Base-by-base conservation (phyloP, 163 green algal genomes). In the Coccomyxa subellipsoidea region DNA sequence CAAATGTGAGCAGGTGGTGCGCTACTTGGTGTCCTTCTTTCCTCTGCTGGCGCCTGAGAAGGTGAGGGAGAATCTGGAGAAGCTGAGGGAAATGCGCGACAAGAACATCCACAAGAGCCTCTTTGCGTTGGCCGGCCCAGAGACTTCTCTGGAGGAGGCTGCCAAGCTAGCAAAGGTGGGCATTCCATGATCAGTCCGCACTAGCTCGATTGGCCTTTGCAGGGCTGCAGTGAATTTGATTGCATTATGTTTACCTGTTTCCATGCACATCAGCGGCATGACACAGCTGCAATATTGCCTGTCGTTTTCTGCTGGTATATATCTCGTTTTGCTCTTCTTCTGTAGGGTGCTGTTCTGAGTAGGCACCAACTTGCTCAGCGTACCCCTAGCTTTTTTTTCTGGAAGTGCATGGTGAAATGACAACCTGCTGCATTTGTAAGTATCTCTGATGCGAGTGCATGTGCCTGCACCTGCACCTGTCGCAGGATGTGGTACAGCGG, bases 101-200 rank as follows among this genome's bases (percentile, higher is more conserved):
- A 90, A 90, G 76, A 80, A 91, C 82, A 88, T 92, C 59, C 91
- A 91, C 81, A 81, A 81, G 38, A 80, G 81, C 35, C 79, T 92
- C 15, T 75, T 72, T 23, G 80, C 80, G 0, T 40, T 91, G 71
- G 79, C 80, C 21, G 76, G 40, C 5, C 69, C 81, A 29, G 88
- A 87, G 23, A 84, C 77, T 27, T 59, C 78, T 7, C 69, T 76
- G 15, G 80, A 82, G 29, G 76, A 80, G 38, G 82, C 82, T 39
- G 39, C 29, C 39, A 82, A 85, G 69, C 36, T 76, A 2, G 81
- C 78, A 31, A 87, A 89, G 70, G 70, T 40, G 8, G 21, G 21
- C 7, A 9, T n/a, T 34, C 66, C 18, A n/a, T n/a, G n/a, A n/a
- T n/a, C n/a, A n/a, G n/a, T n/a, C n/a, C n/a, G n/a, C n/a, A n/a